phyloP scores from a whole-genome alignment of 1,284 basidiomycete species.

The Trichosporon faecale region DNA sequence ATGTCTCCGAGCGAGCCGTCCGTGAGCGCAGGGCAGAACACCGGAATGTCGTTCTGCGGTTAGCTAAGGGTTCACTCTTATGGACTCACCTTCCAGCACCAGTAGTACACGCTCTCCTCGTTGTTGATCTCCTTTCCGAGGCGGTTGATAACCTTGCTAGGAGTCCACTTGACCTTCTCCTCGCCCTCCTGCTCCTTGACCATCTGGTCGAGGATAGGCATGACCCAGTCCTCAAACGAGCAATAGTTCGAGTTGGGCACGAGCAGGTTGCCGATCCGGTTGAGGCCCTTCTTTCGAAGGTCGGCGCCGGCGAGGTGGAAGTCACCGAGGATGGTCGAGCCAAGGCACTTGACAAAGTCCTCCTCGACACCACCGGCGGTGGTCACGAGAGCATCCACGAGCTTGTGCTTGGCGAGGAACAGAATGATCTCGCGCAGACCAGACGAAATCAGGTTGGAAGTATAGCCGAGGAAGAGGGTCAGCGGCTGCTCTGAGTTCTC shows the following conservation, averaged over 20 bases:
- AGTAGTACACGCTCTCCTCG: slow-evolving; percentile 96
- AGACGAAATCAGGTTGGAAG: slow-evolving; percentile 97
- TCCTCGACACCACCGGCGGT: slow-evolving; percentile 99
- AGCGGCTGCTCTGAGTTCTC: slow-evolving; percentile 45
- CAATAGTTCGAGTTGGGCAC: slow-evolving; percentile 99
- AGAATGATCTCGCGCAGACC: slow-evolving; percentile 90
- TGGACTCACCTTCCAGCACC: slow-evolving; percentile 88
- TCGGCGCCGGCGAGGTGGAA: slow-evolving; percentile 89
- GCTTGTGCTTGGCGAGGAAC: slow-evolving; percentile 89
- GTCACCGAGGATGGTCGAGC: slow-evolving; percentile 89
- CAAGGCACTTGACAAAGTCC: slow-evolving; percentile 98
- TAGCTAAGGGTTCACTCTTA: background rate
- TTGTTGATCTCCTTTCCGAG: slow-evolving; percentile 94
- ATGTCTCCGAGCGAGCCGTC: slow-evolving; percentile 98
- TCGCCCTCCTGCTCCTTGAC: slow-evolving; percentile 71
- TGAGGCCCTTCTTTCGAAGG: slow-evolving; percentile 82
- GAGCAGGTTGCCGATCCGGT: slow-evolving; percentile 95
- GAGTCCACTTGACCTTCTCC: slow-evolving; percentile 65
- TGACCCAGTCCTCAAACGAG: slow-evolving; percentile 98
- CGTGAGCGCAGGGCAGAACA: slow-evolving; percentile 97
- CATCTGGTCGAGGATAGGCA: slow-evolving; percentile 89
- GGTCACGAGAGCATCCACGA: slow-evolving; percentile 86
- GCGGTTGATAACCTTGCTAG: slow-evolving; percentile 86
- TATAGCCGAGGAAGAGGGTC: slow-evolving; percentile 93
- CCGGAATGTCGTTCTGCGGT: slow-evolving; percentile 88